These are phyloP conservation scores for Epichloe glyceriae DNA, from an alignment of 2,329 filamentous ascomycete species.

Conservation along the genomic window DNA sequence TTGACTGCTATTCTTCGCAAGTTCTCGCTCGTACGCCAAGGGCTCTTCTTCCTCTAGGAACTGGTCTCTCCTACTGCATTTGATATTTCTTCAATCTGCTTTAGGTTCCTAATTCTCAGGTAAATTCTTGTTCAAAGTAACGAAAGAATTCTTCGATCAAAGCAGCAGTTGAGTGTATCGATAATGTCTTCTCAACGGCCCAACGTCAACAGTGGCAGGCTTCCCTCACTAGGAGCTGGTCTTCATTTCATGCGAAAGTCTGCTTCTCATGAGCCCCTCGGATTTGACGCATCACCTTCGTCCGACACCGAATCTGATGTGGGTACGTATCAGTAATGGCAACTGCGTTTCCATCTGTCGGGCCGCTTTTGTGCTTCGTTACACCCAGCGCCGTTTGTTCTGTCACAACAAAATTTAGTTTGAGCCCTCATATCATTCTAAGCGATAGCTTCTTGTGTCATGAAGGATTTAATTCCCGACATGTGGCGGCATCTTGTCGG, in stretches of 20 bases:
- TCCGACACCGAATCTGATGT: constrained; percentile 3
- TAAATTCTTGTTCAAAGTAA: too few relatives aligned
- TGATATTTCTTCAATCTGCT: neutral
- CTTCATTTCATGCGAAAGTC: constrained; percentile 6
- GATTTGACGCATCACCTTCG: neutral
- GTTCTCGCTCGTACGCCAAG: neutral
- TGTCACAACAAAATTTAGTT: neutral
- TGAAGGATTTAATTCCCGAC: neutral
- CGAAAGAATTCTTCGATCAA: neutral
- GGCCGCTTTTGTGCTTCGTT: neutral
- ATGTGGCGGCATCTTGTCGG: neutral
- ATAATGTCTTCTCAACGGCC: neutral
- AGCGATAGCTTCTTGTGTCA: neutral
- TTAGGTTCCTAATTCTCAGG: too few relatives aligned
- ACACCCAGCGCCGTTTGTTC: neutral
- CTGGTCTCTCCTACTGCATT: neutral
- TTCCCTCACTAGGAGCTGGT: constrained; percentile 1
- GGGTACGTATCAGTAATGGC: neutral
- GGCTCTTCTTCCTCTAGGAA: neutral
- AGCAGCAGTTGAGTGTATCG: neutral
- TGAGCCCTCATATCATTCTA: neutral
- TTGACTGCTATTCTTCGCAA: neutral
- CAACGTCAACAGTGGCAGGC: neutral
- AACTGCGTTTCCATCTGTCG: neutral
- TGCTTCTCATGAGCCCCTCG: constrained; percentile 9